Evolutionary conservation across 495 filamentous ascomycete species (phyloP), one percentile per base, ranked within the genome.

Genomic region (Podospora comata): DNA sequence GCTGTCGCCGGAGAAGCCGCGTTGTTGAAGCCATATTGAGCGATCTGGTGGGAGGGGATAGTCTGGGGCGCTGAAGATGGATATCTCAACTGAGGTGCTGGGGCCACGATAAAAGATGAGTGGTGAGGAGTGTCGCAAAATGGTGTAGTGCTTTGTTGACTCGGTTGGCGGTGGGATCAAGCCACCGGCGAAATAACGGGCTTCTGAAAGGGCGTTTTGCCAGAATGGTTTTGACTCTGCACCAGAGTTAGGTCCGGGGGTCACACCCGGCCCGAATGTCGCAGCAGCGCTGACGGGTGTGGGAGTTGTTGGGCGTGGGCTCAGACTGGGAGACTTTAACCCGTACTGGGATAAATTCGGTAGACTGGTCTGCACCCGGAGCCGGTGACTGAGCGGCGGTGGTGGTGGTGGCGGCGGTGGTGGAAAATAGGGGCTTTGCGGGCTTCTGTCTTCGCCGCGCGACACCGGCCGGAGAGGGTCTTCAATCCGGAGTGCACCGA

Each of bases 1-100:
- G 19, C 86, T 85, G 69, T 89, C 89, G 7, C 89, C 89, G 0
- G 85, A 85, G 82, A 85, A 90, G 19, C 89, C 89, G 64, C 86
- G 87, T 71, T 81, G 83, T 74, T 91, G 89, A 44, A 91, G 73
- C 86, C 87, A 91, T 44, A 90, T 75, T 7, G 84, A 86, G 53
- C 88, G 86, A 55, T 86, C 82, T 1, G 75, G 44, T 1, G 88
- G 88, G 4, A 91, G 73, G 1, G 84, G 83, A 18, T 77, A 72
- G 70, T 88, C 83, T 11, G 84, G 79, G 0, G 73, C 66, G 69
- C 71, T 75, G 77, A 91, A 90, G 62, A 90, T 81, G 20, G 88
- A 86, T 32, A 91, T 78, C 2, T 84, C 79, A 4, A 91, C 76
- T 26, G 86, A 86, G 4, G 89, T 91, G 28, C 81, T 80, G 23